phyloP scores from a whole-genome alignment of 1,284 basidiomycete species.

The Porogramme epimiltina region DNA sequence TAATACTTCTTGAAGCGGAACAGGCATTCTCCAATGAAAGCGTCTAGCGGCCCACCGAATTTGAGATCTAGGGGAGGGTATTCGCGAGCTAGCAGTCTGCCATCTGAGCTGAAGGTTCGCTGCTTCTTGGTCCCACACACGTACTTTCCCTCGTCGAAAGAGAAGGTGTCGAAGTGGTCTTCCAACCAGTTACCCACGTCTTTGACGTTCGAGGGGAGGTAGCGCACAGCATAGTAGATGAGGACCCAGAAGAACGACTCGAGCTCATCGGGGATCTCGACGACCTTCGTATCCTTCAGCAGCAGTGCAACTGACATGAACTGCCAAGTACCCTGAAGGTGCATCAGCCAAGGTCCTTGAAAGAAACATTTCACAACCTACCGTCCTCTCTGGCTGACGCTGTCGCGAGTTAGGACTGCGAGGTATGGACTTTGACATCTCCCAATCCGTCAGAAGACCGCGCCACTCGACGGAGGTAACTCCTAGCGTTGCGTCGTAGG shows the following conservation, averaged over 20 bases:
- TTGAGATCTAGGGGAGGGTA: too few species aligned
- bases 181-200: not conserved
- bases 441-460: constrained; percentile 13
- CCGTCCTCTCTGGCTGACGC: not conserved
- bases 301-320: constrained; percentile 7
- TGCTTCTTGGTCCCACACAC: too few species aligned
- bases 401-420: too few species aligned
- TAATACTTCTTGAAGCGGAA: too few species aligned
- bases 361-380: not conserved
- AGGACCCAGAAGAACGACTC: constrained; percentile 13
- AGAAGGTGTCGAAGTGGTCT: not conserved
- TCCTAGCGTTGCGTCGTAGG: not conserved
- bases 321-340: constrained; percentile 2
- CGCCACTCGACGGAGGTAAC: not conserved
- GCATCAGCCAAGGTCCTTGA: not conserved
- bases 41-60: too few species aligned
- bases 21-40: too few species aligned
- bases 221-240: constrained; percentile 5
- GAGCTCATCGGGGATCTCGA: constrained; percentile 6
- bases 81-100: too few species aligned
- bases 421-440: constrained; percentile 5
- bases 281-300: not conserved
- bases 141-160: too few species aligned
- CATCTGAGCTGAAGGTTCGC: too few species aligned
- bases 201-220: not conserved